phyloP scores from a whole-genome alignment of 768 basidiomycete species.

The Auricularia heimuer region DNA sequence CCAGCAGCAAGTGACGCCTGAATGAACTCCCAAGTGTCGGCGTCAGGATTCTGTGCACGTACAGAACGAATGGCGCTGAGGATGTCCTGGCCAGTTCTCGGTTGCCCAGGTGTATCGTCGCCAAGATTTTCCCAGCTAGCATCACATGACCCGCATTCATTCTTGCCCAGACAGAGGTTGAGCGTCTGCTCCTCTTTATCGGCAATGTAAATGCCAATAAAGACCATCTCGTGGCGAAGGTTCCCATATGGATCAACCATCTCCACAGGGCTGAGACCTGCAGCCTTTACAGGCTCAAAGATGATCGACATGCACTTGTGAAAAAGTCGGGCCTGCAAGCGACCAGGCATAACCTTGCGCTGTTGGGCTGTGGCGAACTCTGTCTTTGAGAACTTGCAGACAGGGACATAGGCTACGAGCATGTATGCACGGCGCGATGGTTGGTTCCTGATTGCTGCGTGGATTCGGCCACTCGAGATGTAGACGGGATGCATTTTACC shows the following conservation, averaged over 20 bases:
- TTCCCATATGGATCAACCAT: constrained; percentile 5
- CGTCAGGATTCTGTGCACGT: background rate
- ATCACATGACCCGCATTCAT: background rate
- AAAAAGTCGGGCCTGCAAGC: background rate
- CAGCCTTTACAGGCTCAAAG: background rate
- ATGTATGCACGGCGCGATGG: background rate
- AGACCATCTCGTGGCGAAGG: background rate
- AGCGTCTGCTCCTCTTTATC: constrained; percentile 5
- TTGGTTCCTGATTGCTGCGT: background rate
- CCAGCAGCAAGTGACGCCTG: constrained; percentile 1
- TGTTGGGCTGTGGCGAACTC: background rate
- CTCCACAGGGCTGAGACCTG: background rate
- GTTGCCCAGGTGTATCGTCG: background rate
- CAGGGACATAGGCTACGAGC: background rate
- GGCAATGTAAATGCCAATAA: background rate
- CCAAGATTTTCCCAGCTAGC: constrained; percentile 1
- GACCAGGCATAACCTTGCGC: background rate
- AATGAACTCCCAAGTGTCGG: background rate
- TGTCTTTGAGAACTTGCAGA: background rate
- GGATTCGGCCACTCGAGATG: background rate
- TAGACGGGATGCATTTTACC: background rate
- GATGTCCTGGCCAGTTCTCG: background rate
- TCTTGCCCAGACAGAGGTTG: background rate
- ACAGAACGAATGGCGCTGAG: background rate
- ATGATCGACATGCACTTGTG: background rate